phyloP scores from a whole-genome alignment of 1,139 yeast genomes.

The Saccharomycopsis hybrid region DNA sequence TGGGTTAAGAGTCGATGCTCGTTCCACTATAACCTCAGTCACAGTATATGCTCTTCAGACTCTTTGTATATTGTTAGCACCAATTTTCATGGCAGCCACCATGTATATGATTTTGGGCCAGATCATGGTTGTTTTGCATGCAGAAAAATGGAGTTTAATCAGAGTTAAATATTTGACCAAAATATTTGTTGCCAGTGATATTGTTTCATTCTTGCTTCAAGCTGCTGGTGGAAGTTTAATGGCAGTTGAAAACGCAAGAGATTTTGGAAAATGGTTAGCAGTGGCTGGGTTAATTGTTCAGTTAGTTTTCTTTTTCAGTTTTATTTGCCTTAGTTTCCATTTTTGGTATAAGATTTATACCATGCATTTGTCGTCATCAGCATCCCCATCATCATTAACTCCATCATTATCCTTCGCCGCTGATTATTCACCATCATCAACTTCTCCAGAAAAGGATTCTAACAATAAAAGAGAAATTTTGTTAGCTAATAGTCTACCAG shows the following conservation, averaged over 20 bases:
- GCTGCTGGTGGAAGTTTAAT: conserved; percentile 40
- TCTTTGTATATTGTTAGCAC: conserved; percentile 36
- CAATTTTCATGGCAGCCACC: conserved; percentile 39
- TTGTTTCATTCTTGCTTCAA: conserved; percentile 37
- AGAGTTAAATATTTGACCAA: conserved; percentile 32
- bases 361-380: no score
- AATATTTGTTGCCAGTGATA: conserved; percentile 40
- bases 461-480: no score
- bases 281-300: conserved; percentile 29
- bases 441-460: no score
- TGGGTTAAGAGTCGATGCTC: no score
- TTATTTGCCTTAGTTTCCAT: not conserved
- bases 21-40: no score
- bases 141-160: conserved; percentile 30
- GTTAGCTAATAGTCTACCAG: no score
- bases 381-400: no score
- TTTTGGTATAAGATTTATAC: no score
- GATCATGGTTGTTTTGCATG: conserved; percentile 29
- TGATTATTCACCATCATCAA: no score
- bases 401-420: no score
- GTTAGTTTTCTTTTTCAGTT: conserved; percentile 6
- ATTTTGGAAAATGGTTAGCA: conserved; percentile 27
- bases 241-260: conserved; percentile 23
- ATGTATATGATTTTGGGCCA: conserved; percentile 40
- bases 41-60: conserved; percentile 31